Conservation (phyloP, 768 basidiomycete genomes). For the Mycena vitilis region DNA sequence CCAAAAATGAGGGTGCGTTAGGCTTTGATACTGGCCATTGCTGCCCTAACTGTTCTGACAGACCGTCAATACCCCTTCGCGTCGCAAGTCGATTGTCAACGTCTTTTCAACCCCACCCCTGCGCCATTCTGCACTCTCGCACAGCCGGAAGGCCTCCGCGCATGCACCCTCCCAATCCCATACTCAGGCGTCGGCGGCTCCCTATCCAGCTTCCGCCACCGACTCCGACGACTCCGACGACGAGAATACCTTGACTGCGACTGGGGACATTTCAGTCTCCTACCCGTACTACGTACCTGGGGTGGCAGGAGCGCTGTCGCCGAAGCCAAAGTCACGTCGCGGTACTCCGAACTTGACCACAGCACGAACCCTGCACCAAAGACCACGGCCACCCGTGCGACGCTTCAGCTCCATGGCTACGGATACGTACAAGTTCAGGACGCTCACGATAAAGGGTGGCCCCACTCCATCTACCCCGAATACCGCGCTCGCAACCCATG, state of each 20-base stretch:
- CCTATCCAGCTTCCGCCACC: slow-evolving; percentile 18
- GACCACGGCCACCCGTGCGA: slow-evolving; percentile 21
- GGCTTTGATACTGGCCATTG: neutral
- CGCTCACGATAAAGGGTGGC: slow-evolving; percentile 17
- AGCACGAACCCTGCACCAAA: neutral
- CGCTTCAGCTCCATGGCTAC: slow-evolving; percentile 10
- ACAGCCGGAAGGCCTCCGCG: neutral
- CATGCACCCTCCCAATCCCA: neutral
- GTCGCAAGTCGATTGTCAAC: slow-evolving; percentile 30
- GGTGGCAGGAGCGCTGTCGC: slow-evolving; percentile 21
- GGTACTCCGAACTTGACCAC: slow-evolving; percentile 17
- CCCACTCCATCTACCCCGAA: neutral
- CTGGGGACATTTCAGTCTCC: slow-evolving; percentile 58
- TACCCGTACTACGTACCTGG: slow-evolving; percentile 51
- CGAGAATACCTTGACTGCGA: slow-evolving; percentile 55
- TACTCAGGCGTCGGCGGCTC: neutral
- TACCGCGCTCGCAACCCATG: neutral
- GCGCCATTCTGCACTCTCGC: slow-evolving; percentile 11
- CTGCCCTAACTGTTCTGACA: neutral
- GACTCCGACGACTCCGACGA: slow-evolving; percentile 40
- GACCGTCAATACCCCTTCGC: slow-evolving; percentile 28
- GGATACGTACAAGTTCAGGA: slow-evolving; percentile 23
- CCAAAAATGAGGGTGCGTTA: slow-evolving; percentile 26
- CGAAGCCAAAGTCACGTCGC: slow-evolving; percentile 18
- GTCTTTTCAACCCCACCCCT: slow-evolving; percentile 26